These are phyloP conservation scores for Amylocystis lapponica DNA, from an alignment of 768 basidiomycete species.

Conservation along the genomic window DNA sequence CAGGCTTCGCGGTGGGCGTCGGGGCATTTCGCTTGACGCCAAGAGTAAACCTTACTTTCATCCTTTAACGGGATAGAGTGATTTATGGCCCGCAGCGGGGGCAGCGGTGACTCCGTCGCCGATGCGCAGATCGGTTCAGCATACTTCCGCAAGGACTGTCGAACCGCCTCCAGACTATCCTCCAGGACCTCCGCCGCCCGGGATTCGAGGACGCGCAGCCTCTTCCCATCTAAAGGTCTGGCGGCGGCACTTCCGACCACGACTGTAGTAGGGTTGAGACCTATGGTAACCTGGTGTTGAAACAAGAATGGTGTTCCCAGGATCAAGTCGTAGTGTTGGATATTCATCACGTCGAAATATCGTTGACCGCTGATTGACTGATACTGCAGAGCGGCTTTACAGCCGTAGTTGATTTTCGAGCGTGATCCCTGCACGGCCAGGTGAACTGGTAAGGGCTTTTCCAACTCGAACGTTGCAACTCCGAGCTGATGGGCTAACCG, in stretches of 20 bases:
- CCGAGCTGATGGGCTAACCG: constrained; percentile 33
- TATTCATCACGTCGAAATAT: constrained; percentile 22
- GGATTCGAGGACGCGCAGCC: constrained; percentile 9
- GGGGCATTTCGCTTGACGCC: constrained; percentile 25
- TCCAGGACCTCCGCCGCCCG: constrained; percentile 2
- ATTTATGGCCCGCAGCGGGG: constrained; percentile 28
- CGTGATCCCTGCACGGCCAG: constrained; percentile 38
- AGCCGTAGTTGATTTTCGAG: constrained; percentile 28
- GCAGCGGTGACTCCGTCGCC: constrained; percentile 16
- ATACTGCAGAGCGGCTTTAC: constrained; percentile 25
- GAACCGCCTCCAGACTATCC: constrained; percentile 11
- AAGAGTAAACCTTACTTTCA: constrained; percentile 25
- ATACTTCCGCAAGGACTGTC: constrained; percentile 11
- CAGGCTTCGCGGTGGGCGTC: constrained; percentile 15
- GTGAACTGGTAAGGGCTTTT: constrained; percentile 29
- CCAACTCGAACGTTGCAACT: constrained; percentile 18
- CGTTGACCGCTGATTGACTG: constrained; percentile 26
- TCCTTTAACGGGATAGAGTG: constrained; percentile 32
- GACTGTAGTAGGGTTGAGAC: constrained; percentile 16
- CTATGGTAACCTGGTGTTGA: constrained; percentile 17
- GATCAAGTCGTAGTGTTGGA: constrained; percentile 24
- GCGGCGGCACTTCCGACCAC: constrained; percentile 10
- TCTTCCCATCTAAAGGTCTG: constrained; percentile 12
- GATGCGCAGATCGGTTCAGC: constrained; percentile 11
- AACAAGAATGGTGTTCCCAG: constrained; percentile 28